These are phyloP conservation scores for Glycyrrhiza uralensis DNA, from an alignment of 306 rosid species.

Conservation along the genomic window DNA sequence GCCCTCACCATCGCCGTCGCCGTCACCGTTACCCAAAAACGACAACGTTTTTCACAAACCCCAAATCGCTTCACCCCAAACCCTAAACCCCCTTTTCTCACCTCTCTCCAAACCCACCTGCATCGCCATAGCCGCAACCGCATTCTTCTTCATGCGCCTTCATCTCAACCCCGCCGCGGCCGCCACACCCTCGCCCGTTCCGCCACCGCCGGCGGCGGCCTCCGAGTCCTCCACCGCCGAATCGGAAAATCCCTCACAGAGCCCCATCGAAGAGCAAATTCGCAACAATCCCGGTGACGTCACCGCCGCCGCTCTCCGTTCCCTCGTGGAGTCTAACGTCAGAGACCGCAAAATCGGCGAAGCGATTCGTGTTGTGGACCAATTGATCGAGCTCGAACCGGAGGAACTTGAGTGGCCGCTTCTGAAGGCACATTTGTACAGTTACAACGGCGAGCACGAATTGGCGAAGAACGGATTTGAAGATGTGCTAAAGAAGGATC, in stretches of 20 bases:
- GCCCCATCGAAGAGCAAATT: conserved; percentile 41
- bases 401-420: conserved; percentile 61
- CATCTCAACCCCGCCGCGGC: conserved; percentile 23
- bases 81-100: conserved; percentile 37
- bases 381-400: conserved; percentile 63
- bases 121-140: conserved; percentile 50
- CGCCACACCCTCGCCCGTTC: conserved; percentile 32
- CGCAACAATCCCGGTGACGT: conserved; percentile 28
- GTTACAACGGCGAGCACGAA: conserved; percentile 41
- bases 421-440: conserved; percentile 65
- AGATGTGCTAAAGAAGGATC: conserved; percentile 50
- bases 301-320: conserved; percentile 48
- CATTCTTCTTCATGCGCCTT: conserved; percentile 51
- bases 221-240: conserved; percentile 21
- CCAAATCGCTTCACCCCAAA: conserved; percentile 28
- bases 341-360: conserved; percentile 47
- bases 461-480: conserved; percentile 54
- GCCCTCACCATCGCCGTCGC: conserved; percentile 8
- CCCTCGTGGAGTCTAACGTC: conserved; percentile 51
- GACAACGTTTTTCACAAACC: conserved; percentile 12
- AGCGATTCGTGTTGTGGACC: conserved; percentile 51
- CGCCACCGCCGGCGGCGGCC: conserved; percentile 45
- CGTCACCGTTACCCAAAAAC: not conserved
- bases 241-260: not conserved
- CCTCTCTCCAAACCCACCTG: conserved; percentile 47